Evolutionary conservation across 2,329 filamentous ascomycete genomes (phyloP).

Genomic region (Penicillium sp.): DNA sequence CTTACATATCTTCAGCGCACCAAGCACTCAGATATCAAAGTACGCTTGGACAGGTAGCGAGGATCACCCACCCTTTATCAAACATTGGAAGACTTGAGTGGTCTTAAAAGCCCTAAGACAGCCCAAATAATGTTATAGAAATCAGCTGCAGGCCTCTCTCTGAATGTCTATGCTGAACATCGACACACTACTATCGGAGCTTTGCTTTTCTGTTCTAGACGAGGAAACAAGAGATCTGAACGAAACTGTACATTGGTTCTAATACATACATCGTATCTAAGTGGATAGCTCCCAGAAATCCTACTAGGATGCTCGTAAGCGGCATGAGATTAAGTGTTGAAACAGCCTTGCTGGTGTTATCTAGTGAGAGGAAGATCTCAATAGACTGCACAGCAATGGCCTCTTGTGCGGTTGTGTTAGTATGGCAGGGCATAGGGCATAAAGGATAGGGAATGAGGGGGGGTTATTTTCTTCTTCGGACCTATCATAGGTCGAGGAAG

Average conservation of each 20-base stretch:
- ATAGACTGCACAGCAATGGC: conserved; percentile 6
- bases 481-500: neutral
- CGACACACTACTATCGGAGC: neutral
- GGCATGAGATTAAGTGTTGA: conserved; percentile 25
- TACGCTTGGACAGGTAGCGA: neutral
- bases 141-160: neutral
- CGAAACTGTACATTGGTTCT: conserved; percentile 10
- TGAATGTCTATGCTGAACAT: neutral
- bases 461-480: neutral
- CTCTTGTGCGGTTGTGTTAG: conserved; percentile 14
- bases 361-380: conserved; percentile 4
- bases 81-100: no score
- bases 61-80: neutral
- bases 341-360: conserved; percentile 22
- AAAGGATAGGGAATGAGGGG: neutral
- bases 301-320: conserved; percentile 5
- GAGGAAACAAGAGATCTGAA: neutral
- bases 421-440: neutral
- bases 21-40: neutral
- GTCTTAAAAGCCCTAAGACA: neutral
- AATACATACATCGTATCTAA: conserved; percentile 12
- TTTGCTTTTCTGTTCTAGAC: neutral
- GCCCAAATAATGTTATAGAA: neutral
- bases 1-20: neutral
- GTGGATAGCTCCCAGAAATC: conserved; percentile 7